Evolutionary conservation across 2,329 filamentous ascomycete species (phyloP), one percentile per base, ranked within the genome.

Genomic region (Diaporthe ampelina): DNA sequence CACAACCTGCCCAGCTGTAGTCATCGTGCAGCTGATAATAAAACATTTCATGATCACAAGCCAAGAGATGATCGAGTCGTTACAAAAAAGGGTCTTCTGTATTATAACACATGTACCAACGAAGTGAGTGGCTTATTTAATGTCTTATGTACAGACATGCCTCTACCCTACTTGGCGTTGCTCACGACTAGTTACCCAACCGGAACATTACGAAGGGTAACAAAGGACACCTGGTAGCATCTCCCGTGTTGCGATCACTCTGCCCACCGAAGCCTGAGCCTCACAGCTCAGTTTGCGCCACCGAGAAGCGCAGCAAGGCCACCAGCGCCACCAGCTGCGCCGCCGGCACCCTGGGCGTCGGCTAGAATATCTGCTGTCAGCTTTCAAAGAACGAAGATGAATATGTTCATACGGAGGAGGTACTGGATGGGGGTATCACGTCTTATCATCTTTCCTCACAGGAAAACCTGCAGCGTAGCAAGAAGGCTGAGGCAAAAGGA

Each of bases 101-200:
- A 68, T 68, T 54, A 67, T 9, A 68, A 68, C 63, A 19, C 24
- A 35, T 67, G 29, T 68, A 68, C 52, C 48, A 68, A 54, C 63
- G 52, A 37, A 54, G 63, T 54, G 48, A 54, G 45, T 54, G 32
- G 29, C 45, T 54, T 40, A 17, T 40, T 26, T 48, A 3, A n/a
- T 26, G 63, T 67, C 29, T 52, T 54, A 54, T 54, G 45, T 67
- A 52, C 61, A 67, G 45, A 52, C 61, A 37, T 50, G 37, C 56
- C 69, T 50, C 35, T 26, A 29, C 43, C 69, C 43, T 67, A 32
- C 63, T 52, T 67, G 43, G 32, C 45, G 1, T 40, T 52, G 29
- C 45, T 40, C 45, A 35, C 29, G 48, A 32, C 32, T 19, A 26
- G 45, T 54, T 4, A 29, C 45, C n/a, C 48, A 52, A 40, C 32